Evolutionary conservation across 2,329 filamentous ascomycete species (phyloP), one percentile per base, ranked within the genome.

Genomic region (Alternaria infectoria): DNA sequence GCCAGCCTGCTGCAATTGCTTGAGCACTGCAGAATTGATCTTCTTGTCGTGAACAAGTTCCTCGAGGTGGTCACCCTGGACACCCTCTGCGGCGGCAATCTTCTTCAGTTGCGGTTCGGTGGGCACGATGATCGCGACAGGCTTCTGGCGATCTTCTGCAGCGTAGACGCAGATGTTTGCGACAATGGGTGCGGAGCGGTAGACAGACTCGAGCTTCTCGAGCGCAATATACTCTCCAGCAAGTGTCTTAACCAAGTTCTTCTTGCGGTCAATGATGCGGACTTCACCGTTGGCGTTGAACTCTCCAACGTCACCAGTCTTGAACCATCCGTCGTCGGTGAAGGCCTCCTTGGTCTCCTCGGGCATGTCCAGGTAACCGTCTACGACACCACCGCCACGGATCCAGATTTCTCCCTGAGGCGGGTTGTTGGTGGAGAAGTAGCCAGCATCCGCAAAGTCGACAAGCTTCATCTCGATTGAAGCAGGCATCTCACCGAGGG

Each of bases 221-320:
- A 99, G 87, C 21, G 95, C 96, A 79, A 98, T 96, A 81, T 98
- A 98, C 85, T 98, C 95, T 71, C 95, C 95, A 64, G 94, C 93
- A 69, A 93, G 88, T 67, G 96, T 94, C 89, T 98, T 98, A 81
- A 98, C 92, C 59, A 98, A 85, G 82, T 98, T 98, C 90, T 98
- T 98, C 88, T 97, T 94, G 72, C 95, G 93, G 81, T 98, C 95
- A 76, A 98, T 94, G 78, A 98, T 90, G 72, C 86, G 88, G 69
- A 98, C 82, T 79, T 97, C 92, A 46, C 95, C 95, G 65, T 90
- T 86, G 47, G 83, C 78, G 80, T 95, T 90, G 74, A 95, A 96
- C 79, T 97, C 92, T 74, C 95, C 95, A 79, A 98, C 96, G 75
- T 98, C 95, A 65, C 95, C 95, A 15, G 93, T 97, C 86, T 91